Base-by-base conservation (phyloP, 257 asterid species). In the Solanum tarijense region DNA sequence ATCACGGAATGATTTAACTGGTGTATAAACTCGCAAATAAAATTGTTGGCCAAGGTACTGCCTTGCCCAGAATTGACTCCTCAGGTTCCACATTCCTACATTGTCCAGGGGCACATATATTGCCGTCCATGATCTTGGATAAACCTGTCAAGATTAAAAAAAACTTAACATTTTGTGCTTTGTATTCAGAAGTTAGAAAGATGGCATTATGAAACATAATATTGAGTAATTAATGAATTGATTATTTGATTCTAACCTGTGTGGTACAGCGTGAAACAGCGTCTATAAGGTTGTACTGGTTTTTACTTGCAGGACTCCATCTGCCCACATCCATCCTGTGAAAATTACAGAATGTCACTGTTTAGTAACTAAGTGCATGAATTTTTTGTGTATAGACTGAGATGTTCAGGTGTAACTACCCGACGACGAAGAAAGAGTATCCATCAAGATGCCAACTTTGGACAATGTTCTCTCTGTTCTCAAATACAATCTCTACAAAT, bases 401-500 rank as follows among this genome's bases (percentile, higher is more conserved):
- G 69, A 82, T 82, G 86, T 31, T 31, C 5, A 82, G 69, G 43
- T 5, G 73, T 25, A 12, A 91, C 60, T 87, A 93, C 96, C 97
- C 98, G 3, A 94, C 97, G 4, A 92, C 94, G 4, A 94, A 96
- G 95, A 95, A 95, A 38, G 94, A 86, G 87, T 93, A 89, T 41
- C 98, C 98, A 86, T 94, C 94, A 71, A 96, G 98, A 90, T 96
- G 98, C 96, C 96, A 94, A 83, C 92, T 91, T 31, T 93, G 98
- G 13, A 91, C 34, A 36, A 90, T 89, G 39, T 83, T 86, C 75
- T 94, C 98, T 6, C 43, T 89, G 87, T 95, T 96, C 91, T 92
- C 96, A 58, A 96, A 96, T 38, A 96, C 95, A 6, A 95, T 92
- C 90, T 95, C 98, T 34, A 92, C 86, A 20, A 94, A 96, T n/a